Percentiles rank a stretch among this genome's conserved stretches.
These are phyloP conservation scores for Xylariomycetidae sp. DNA, from an alignment of 2,329 filamentous ascomycete species.

Conservation along the genomic window DNA sequence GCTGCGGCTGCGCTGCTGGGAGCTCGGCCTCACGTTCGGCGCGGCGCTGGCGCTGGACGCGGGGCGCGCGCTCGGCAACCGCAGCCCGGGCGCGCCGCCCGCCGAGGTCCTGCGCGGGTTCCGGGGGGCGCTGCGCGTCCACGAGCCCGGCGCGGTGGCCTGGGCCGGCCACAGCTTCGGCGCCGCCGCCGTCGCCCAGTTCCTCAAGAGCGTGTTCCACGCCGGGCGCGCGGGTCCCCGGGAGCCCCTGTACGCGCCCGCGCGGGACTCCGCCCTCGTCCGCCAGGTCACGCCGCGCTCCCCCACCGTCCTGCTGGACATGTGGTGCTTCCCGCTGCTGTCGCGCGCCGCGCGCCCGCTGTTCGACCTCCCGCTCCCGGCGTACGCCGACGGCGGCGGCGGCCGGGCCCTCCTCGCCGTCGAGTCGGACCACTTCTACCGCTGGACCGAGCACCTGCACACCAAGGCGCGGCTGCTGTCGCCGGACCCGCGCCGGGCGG, in stretches of 20 bases:
- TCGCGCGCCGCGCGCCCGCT: slow-evolving; percentile 57
- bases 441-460: slow-evolving; percentile 68
- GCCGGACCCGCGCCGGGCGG: slow-evolving; percentile 39
- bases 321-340: slow-evolving; percentile 72
- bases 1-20: slow-evolving; percentile 70
- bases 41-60: slow-evolving; percentile 61
- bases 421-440: slow-evolving; percentile 71
- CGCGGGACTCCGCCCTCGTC: slow-evolving; percentile 47
- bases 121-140: slow-evolving; percentile 56
- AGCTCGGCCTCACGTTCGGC: slow-evolving; percentile 65
- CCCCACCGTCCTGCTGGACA: slow-evolving; percentile 66
- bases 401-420: slow-evolving; percentile 61
- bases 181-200: slow-evolving; percentile 65
- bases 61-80: slow-evolving; percentile 39
- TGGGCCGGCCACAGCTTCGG: slow-evolving; percentile 82
- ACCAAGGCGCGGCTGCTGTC: slow-evolving; percentile 62
- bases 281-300: slow-evolving; percentile 63
- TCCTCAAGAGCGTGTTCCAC: slow-evolving; percentile 76
- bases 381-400: slow-evolving; percentile 49
- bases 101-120: slow-evolving; percentile 57
- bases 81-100: slow-evolving; percentile 34
- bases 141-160: slow-evolving; percentile 64
- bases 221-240: slow-evolving; percentile 41
- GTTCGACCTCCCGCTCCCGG: slow-evolving; percentile 66
- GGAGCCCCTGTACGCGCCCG: slow-evolving; percentile 56